phyloP scores from a whole-genome alignment of 1,284 basidiomycete species.

The Hortiboletus rubellus region DNA sequence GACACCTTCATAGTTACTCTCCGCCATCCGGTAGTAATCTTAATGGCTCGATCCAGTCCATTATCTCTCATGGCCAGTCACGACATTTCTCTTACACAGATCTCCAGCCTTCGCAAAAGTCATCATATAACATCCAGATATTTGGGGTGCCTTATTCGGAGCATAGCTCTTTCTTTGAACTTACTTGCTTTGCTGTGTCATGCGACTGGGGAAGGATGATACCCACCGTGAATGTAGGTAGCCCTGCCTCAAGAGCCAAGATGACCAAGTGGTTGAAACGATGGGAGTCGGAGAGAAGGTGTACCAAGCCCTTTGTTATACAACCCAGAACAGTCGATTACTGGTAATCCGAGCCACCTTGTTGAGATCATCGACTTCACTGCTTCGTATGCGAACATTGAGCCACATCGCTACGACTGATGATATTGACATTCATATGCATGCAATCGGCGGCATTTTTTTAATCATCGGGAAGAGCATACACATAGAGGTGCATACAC shows the following conservation, averaged over 20 bases:
- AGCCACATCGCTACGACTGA: background rate
- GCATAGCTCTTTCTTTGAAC: conserved; percentile 92
- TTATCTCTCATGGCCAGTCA: conserved; percentile 68
- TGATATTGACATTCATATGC: conserved; percentile 8
- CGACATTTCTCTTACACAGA: conserved; percentile 66
- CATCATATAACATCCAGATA: conserved; percentile 67
- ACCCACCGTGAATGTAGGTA: conserved; percentile 94
- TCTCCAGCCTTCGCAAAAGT: conserved; percentile 72
- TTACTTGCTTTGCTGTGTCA: conserved; percentile 91
- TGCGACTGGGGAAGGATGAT: conserved; percentile 85
- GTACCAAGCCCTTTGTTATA: conserved; percentile 53
- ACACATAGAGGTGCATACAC: conserved; percentile 22
- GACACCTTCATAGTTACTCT: conserved; percentile 54
- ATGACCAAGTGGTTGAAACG: conserved; percentile 86
- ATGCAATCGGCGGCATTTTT: conserved; percentile 28
- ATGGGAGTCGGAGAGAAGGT: conserved; percentile 81
- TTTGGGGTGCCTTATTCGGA: conserved; percentile 95
- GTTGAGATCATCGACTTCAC: background rate
- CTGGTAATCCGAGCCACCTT: conserved; percentile 47
- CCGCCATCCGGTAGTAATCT: conserved; percentile 68
- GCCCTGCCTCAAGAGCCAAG: conserved; percentile 72
- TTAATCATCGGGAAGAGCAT: conserved; percentile 15
- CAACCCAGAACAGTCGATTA: conserved; percentile 64
- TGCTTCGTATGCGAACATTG: no score
- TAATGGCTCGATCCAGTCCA: conserved; percentile 59